Evolutionary conservation across 2,329 filamentous ascomycete species (phyloP).

Genomic region (Ceratocystis papillata): DNA sequence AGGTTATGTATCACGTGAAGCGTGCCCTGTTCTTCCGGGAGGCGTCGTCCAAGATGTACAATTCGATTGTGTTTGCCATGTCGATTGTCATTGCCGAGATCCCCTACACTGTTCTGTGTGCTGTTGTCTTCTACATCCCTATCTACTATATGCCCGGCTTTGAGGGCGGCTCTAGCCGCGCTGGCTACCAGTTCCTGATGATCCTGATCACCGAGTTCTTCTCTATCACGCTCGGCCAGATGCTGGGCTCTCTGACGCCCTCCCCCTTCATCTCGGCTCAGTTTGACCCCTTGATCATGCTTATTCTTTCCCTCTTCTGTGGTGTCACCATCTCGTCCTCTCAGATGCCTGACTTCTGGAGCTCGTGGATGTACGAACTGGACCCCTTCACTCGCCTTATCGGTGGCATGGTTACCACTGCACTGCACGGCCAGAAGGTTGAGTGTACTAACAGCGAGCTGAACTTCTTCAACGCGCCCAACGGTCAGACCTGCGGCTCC

Average conservation of each 20-base stretch:
- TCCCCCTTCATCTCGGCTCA: constrained; percentile 68
- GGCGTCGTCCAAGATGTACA: constrained; percentile 76
- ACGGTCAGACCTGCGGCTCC: constrained; percentile 55
- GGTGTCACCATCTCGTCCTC: constrained; percentile 72
- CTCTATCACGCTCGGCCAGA: constrained; percentile 67
- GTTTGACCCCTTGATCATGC: constrained; percentile 71
- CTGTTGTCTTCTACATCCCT: constrained; percentile 68
- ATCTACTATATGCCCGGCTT: constrained; percentile 79
- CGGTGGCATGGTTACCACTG: constrained; percentile 67
- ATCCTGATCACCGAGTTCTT: constrained; percentile 75
- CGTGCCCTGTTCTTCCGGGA: constrained; percentile 79
- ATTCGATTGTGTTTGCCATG: constrained; percentile 62
- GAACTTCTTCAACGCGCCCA: constrained; percentile 57
- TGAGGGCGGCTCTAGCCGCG: constrained; percentile 49
- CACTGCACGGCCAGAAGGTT: constrained; percentile 56
- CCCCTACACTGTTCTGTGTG: constrained; percentile 72
- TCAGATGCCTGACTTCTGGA: constrained; percentile 70
- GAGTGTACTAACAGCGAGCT: constrained; percentile 51
- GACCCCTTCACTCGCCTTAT: constrained; percentile 77
- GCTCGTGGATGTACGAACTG: constrained; percentile 69
- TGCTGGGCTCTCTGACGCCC: constrained; percentile 65
- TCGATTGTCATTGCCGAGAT: constrained; percentile 74
- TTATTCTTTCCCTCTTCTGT: constrained; percentile 76
- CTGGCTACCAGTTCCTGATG: constrained; percentile 82
- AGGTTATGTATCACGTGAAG: constrained; percentile 67